These are phyloP conservation scores for Didymosphaeria variabile DNA, from an alignment of 2,329 filamentous ascomycete species.

Conservation along the genomic window DNA sequence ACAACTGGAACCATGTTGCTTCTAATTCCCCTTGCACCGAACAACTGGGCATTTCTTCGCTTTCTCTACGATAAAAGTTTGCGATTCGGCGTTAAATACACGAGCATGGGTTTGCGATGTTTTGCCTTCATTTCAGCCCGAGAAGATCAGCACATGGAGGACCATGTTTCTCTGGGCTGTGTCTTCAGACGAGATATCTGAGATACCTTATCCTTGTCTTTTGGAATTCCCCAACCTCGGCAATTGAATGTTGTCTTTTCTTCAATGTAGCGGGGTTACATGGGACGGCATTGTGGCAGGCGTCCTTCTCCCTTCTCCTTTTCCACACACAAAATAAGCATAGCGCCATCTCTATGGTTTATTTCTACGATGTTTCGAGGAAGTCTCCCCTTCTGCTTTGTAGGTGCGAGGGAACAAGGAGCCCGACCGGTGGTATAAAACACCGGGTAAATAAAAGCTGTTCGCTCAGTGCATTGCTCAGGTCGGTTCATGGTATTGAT, in stretches of 20 bases:
- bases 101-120: conserved; percentile 10
- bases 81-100: conserved; percentile 7
- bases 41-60: conserved; percentile 33
- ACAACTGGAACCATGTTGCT: conserved; percentile 30
- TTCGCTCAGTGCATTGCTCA: conserved; percentile 19
- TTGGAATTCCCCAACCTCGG: conserved; percentile 20
- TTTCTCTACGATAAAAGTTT: conserved; percentile 33
- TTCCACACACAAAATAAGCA: conserved; percentile 35
- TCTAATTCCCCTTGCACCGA: conserved; percentile 26
- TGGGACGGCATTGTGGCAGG: conserved; percentile 40
- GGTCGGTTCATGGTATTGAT: conserved; percentile 18
- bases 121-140: neutral
- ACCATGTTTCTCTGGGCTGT: conserved; percentile 14
- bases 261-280: conserved; percentile 23
- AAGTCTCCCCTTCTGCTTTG: conserved; percentile 6
- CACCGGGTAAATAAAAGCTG: conserved; percentile 30
- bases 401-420: neutral
- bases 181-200: conserved; percentile 34
- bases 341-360: conserved; percentile 37
- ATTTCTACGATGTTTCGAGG: conserved; percentile 18
- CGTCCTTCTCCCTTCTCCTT: conserved; percentile 33
- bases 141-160: conserved; percentile 1
- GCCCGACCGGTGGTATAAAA: neutral
- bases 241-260: conserved; percentile 23
- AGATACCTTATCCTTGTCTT: conserved; percentile 21